These are phyloP conservation scores for Tillandsia leiboldiana DNA, from an alignment of 176 grass and related monocot genomes.

Conservation along the genomic window DNA sequence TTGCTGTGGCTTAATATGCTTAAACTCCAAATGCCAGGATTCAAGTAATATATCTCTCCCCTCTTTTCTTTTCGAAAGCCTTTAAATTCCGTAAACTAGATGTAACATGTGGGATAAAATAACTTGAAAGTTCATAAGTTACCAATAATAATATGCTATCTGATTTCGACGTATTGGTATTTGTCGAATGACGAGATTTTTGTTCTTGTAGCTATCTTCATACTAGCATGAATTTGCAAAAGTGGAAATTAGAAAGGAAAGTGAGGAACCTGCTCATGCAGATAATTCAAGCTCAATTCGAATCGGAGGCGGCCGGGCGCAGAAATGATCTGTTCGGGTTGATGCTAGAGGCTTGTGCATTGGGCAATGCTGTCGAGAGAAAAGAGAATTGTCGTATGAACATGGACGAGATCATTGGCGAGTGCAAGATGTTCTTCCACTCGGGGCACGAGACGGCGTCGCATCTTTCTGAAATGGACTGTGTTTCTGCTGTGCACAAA, in stretches of 20 bases:
- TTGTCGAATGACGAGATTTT: neutral
- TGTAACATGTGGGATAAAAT: no score
- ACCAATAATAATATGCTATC: neutral
- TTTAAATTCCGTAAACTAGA: no score
- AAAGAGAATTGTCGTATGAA: conserved; percentile 12
- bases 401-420: conserved; percentile 54
- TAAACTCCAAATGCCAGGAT: conserved; percentile 19
- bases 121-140: no score
- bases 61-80: no score
- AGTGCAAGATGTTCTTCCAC: conserved; percentile 60
- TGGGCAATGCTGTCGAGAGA: conserved; percentile 3
- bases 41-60: neutral
- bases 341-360: conserved; percentile 32
- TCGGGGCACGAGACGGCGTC: conserved; percentile 44
- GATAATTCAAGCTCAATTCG: conserved; percentile 30
- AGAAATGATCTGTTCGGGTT: conserved; percentile 45
- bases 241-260: conserved; percentile 31
- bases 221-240: conserved; percentile 17
- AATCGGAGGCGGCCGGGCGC: neutral
- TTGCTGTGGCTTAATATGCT: conserved; percentile 22
- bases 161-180: neutral
- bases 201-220: conserved; percentile 31
- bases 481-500: conserved; percentile 32
- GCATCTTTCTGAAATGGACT: conserved; percentile 36
- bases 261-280: conserved; percentile 19